Percentiles rank a stretch among this genome's conserved stretches.
Evolutionary conservation across 768 basidiomycete species (phyloP).

Genomic region (Lactarius sanguifluus): DNA sequence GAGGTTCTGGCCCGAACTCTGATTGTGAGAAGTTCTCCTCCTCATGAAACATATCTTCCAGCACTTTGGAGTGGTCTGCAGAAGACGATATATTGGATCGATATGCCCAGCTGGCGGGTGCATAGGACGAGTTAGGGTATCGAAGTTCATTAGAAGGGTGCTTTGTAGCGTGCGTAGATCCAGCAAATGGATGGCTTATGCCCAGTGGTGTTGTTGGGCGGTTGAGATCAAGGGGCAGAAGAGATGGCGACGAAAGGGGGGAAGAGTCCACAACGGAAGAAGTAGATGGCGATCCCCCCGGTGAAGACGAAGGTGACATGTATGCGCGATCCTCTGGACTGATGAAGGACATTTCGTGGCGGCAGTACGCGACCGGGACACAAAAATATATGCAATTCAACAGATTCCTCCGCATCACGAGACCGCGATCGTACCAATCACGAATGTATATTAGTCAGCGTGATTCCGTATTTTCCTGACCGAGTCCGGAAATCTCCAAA

Average conservation of each 20-base stretch:
- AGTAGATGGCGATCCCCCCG: slow-evolving; percentile 17
- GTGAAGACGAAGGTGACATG: slow-evolving; percentile 27
- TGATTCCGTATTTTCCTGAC: background rate
- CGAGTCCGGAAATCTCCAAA: background rate
- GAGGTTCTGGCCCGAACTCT: slow-evolving; percentile 10
- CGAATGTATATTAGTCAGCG: background rate
- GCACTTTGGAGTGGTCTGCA: slow-evolving; percentile 8
- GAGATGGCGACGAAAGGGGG: slow-evolving; percentile 20
- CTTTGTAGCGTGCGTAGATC: slow-evolving; percentile 21
- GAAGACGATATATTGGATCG: slow-evolving; percentile 8
- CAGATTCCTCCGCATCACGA: slow-evolving; percentile 17
- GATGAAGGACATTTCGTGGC: slow-evolving; percentile 18
- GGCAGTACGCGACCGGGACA: background rate
- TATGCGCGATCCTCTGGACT: slow-evolving; percentile 26
- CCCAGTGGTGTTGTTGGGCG: slow-evolving; percentile 17
- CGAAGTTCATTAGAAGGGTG: slow-evolving; percentile 26
- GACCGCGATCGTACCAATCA: slow-evolving; percentile 14
- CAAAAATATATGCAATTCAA: background rate
- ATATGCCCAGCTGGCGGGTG: slow-evolving; percentile 20
- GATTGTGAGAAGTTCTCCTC: slow-evolving; percentile 13
- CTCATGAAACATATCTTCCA: slow-evolving; percentile 24
- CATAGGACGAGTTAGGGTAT: slow-evolving; percentile 21
- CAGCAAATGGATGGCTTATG: slow-evolving; percentile 20
- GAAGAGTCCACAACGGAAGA: slow-evolving; percentile 23
- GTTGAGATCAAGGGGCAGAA: slow-evolving; percentile 22